These are phyloP conservation scores for Vaccinium corymbosum DNA, from an alignment of 148 eudicot genomes.

Conservation along the genomic window DNA sequence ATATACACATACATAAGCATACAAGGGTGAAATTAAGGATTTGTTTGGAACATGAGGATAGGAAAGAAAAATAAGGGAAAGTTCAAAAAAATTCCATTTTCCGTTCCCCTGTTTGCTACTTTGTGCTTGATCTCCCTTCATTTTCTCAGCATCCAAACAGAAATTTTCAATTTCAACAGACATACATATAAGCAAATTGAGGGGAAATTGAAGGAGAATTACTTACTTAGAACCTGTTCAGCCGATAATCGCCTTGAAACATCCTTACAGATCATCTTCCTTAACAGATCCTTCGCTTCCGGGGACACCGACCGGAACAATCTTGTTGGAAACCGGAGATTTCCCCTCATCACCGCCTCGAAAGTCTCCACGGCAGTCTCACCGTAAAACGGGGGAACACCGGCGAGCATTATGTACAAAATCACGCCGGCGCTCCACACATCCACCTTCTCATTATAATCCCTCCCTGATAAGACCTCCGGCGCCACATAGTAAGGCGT, in stretches of 20 bases:
- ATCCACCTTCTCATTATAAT: conserved; percentile 79
- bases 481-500: conserved; percentile 96
- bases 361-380: conserved; percentile 65
- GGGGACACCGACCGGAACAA: conserved; percentile 62
- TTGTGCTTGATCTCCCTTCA: neutral
- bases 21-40: too few species aligned
- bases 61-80: too few species aligned
- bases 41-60: too few species aligned
- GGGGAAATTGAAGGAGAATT: neutral
- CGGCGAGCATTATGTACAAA: conserved; percentile 76
- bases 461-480: conserved; percentile 69
- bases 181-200: neutral
- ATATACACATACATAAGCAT: too few species aligned
- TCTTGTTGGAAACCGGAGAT: conserved; percentile 72
- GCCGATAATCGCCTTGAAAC: conserved; percentile 66
- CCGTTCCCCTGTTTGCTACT: too few species aligned
- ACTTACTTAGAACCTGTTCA: conserved; percentile 85
- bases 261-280: conserved; percentile 90
- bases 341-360: conserved; percentile 65
- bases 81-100: too few species aligned
- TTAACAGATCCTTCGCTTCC: conserved; percentile 71
- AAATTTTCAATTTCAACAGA: neutral
- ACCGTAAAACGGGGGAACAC: conserved; percentile 80
- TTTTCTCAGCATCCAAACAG: conserved; percentile 7
- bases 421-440: conserved; percentile 96